These are phyloP conservation scores for Coleophoma eucalyptorum DNA, from an alignment of 2,329 filamentous ascomycete genomes.

Conservation along the genomic window DNA sequence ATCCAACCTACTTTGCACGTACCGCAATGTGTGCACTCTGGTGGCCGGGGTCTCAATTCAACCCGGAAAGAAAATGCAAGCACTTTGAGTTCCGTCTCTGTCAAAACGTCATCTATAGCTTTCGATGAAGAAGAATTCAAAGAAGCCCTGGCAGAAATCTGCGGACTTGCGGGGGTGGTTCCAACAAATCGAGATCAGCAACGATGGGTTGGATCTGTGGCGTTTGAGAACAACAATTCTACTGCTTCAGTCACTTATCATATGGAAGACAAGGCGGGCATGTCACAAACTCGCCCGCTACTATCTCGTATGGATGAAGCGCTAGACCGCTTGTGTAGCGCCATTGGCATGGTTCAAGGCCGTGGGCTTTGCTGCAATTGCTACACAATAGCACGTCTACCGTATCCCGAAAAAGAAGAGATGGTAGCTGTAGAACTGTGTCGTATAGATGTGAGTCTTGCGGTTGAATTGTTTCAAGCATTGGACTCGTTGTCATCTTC, in stretches of 20 bases:
- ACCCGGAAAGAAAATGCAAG: neutral
- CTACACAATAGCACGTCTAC: neutral
- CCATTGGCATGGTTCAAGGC: neutral
- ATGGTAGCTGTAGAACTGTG: neutral
- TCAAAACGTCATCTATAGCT: neutral
- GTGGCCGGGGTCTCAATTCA: neutral
- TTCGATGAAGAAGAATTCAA: neutral
- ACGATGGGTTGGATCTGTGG: neutral
- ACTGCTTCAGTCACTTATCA: neutral
- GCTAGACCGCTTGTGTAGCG: neutral
- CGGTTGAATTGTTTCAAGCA: too few relatives aligned
- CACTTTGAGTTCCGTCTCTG: too few relatives aligned
- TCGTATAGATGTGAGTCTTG: neutral
- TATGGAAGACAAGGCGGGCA: neutral
- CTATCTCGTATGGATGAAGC: neutral
- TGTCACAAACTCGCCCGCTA: neutral
- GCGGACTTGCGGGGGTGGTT: constrained; percentile 2
- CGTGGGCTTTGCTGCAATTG: neutral
- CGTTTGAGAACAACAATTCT: neutral
- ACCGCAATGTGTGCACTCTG: constrained; percentile 2
- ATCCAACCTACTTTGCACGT: neutral
- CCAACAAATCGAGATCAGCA: neutral
- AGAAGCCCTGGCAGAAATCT: neutral
- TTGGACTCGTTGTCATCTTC: too few relatives aligned
- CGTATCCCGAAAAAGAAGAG: neutral